These are phyloP conservation scores for Geotrichum aggregatum DNA, from an alignment of 1,139 yeast genomes.

Conservation along the genomic window DNA sequence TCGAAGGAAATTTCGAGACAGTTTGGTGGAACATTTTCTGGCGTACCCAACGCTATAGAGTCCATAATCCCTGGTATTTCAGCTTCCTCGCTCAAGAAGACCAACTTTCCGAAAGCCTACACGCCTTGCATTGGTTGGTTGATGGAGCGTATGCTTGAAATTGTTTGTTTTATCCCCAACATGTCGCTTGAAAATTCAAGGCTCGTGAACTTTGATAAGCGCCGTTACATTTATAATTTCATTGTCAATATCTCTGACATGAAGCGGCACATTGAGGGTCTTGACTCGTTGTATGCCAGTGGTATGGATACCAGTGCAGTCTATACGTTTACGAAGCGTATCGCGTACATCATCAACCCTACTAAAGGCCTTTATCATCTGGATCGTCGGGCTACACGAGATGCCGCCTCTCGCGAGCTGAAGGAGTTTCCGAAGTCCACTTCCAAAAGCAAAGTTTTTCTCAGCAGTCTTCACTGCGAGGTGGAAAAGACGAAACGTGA, in stretches of 20 bases:
- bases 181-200: slow-evolving; percentile 56
- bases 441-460: slow-evolving; percentile 44
- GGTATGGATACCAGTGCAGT: slow-evolving; percentile 5
- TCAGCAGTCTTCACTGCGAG: slow-evolving; percentile 46
- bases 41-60: slow-evolving; percentile 24
- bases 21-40: slow-evolving; percentile 19
- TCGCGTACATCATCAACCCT: slow-evolving; percentile 34
- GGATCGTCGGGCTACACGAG: slow-evolving; percentile 38
- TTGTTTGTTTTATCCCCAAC: slow-evolving; percentile 64
- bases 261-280: slow-evolving; percentile 25
- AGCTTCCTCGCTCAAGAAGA: slow-evolving; percentile 12
- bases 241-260: slow-evolving; percentile 49
- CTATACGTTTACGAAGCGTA: slow-evolving; percentile 20
- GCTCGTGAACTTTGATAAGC: slow-evolving; percentile 63
- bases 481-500: slow-evolving; percentile 52
- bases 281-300: slow-evolving; percentile 13
- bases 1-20: slow-evolving; percentile 38
- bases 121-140: slow-evolving; percentile 87
- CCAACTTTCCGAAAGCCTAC: slow-evolving; percentile 32
- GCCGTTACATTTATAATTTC: slow-evolving; percentile 56
- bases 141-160: slow-evolving; percentile 55
- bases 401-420: slow-evolving; percentile 44
- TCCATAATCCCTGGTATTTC: slow-evolving; percentile 42
- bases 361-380: slow-evolving; percentile 30
- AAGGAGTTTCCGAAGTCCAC: slow-evolving; percentile 38